Percentiles rank a stretch among this genome's conserved stretches.
Evolutionary conservation across 768 basidiomycete genomes (phyloP).

Genomic region (Rhodosporidiobolus sp.): DNA sequence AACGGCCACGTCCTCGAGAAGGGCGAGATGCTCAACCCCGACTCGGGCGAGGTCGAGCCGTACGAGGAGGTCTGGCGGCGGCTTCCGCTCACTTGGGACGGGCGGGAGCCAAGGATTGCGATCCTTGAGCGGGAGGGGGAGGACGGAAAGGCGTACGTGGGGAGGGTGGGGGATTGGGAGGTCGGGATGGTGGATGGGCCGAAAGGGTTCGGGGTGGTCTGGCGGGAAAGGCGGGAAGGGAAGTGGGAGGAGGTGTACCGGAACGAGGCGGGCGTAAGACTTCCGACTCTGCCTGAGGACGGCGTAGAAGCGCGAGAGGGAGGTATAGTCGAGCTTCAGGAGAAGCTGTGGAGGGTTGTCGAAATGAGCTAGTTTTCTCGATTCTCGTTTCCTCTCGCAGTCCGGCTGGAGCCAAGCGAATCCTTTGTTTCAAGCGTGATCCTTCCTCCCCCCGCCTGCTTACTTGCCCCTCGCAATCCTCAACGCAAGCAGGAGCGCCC

Average conservation of each 20-base stretch:
- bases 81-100: neutral
- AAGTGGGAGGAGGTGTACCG: neutral
- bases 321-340: neutral
- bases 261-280: neutral
- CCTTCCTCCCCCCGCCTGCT: too few relatives aligned
- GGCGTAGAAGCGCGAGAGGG: neutral
- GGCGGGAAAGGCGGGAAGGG: neutral
- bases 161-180: constrained; percentile 20
- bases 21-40: constrained; percentile 33
- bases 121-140: neutral
- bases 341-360: neutral
- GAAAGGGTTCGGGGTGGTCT: neutral
- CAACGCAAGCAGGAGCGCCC: too few relatives aligned
- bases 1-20: constrained; percentile 34
- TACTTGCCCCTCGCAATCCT: too few relatives aligned
- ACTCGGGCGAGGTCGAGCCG: constrained; percentile 1
- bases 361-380: neutral
- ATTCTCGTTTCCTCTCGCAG: too few relatives aligned
- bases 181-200: neutral
- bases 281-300: neutral
- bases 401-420: too few relatives aligned
- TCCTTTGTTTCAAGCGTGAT: too few relatives aligned
- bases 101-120: neutral
- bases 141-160: constrained; percentile 9
- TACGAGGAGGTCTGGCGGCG: constrained; percentile 41